Percentiles rank a stretch among this genome's conserved stretches.
Evolutionary conservation across 2,329 filamentous ascomycete species (phyloP).

Genomic region (Gliomastix tumulicola): DNA sequence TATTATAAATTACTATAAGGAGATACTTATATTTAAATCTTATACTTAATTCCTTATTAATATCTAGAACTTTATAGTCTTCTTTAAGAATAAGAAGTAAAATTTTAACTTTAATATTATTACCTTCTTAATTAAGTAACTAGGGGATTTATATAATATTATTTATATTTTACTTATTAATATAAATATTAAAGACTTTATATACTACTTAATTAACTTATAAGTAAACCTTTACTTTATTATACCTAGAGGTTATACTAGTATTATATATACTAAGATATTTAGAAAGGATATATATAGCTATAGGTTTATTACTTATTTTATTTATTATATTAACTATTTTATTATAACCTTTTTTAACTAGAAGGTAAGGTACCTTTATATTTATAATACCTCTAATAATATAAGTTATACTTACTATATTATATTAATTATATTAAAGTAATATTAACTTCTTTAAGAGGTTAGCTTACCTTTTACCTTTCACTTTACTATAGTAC

Average conservation of each 20-base stretch:
- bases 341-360: no score
- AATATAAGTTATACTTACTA: no score
- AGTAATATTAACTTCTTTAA: no score
- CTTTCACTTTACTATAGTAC: no score
- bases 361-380: no score
- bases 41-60: not conserved
- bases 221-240: no score
- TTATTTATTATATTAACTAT: no score
- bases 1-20: not conserved
- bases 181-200: not conserved
- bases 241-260: constrained; percentile 5
- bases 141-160: not conserved
- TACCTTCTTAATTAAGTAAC: not conserved
- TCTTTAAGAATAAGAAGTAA: not conserved
- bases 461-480: constrained; percentile 25
- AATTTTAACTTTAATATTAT: not conserved
- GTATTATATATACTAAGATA: not conserved
- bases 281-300: not conserved
- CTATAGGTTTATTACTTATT: not conserved
- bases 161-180: not conserved
- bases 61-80: not conserved
- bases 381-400: not conserved
- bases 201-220: no score
- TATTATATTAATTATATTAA: no score
- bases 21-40: not conserved